Evolutionary conservation across 148 eudicot species (phyloP).

Genomic region (Polygonum aviculare): DNA sequence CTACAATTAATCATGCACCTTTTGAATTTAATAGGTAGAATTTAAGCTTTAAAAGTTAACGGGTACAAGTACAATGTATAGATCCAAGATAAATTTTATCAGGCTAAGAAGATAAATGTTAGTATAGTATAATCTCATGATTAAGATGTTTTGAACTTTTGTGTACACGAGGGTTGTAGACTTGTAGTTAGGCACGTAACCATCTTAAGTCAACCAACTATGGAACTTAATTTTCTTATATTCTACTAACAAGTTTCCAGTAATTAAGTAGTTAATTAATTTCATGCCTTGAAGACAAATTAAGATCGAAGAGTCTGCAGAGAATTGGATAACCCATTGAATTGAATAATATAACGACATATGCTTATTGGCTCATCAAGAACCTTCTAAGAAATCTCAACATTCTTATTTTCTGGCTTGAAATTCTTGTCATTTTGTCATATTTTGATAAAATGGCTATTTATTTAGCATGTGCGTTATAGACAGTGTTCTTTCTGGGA

Average conservation of each 20-base stretch:
- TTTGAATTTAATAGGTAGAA: no score
- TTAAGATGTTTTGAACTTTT: background rate
- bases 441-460: background rate
- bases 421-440: background rate
- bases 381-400: background rate
- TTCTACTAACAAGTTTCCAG: background rate
- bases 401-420: background rate
- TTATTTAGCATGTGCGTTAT: background rate
- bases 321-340: conserved; percentile 4
- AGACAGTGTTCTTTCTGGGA: background rate
- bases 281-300: background rate
- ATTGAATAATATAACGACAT: background rate
- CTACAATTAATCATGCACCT: no score
- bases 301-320: background rate
- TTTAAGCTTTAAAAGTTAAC: no score
- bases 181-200: background rate
- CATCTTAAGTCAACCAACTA: background rate
- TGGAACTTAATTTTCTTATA: background rate
- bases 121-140: no score
- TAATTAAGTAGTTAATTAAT: background rate
- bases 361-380: background rate
- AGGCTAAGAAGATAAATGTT: no score
- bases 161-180: background rate
- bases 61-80: no score
- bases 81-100: no score